Evolutionary conservation across 345 rosid species (phyloP).

Genomic region (Cardiospermum halicacabum): DNA sequence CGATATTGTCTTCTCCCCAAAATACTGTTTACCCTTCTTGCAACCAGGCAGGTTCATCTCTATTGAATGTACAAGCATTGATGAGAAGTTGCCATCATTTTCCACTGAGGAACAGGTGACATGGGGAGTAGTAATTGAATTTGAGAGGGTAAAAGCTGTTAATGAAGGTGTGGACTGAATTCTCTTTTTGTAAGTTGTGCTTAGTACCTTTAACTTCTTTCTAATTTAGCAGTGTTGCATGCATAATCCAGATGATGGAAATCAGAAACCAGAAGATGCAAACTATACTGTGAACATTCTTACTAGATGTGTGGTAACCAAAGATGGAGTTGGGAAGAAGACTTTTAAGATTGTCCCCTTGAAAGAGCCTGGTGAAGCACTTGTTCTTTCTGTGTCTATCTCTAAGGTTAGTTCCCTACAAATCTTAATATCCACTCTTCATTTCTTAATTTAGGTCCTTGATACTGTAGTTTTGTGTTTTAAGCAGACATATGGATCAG

Average conservation of each 20-base stretch:
- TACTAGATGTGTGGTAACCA: slow-evolving; percentile 77
- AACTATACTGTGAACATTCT: slow-evolving; percentile 70
- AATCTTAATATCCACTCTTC: not conserved
- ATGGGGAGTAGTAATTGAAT: slow-evolving; percentile 86
- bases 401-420: slow-evolving; percentile 46
- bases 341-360: slow-evolving; percentile 52
- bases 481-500: not conserved
- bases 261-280: slow-evolving; percentile 68
- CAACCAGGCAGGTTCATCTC: slow-evolving; percentile 76
- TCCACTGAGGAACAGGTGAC: slow-evolving; percentile 61
- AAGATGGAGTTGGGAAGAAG: slow-evolving; percentile 59
- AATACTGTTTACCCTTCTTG: slow-evolving; percentile 77
- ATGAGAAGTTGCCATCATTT: slow-evolving; percentile 54
- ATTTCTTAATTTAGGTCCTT: not conserved
- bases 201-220: slow-evolving; percentile 12
- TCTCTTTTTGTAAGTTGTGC: slow-evolving; percentile 10
- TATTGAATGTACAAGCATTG: slow-evolving; percentile 46
- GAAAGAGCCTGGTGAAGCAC: slow-evolving; percentile 75
- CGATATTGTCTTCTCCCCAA: slow-evolving; percentile 75
- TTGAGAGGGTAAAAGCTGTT: slow-evolving; percentile 54
- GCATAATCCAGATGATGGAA: slow-evolving; percentile 59
- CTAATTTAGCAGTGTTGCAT: slow-evolving; percentile 3
- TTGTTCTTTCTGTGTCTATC: slow-evolving; percentile 68
- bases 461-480: not conserved
- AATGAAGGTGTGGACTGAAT: slow-evolving; percentile 52